A percentile compares a stretch with the other conserved stretches of the same genome.
Conservation (phyloP, 169 alveolate genomes). For the Perkinsus chesapeaki region DNA sequence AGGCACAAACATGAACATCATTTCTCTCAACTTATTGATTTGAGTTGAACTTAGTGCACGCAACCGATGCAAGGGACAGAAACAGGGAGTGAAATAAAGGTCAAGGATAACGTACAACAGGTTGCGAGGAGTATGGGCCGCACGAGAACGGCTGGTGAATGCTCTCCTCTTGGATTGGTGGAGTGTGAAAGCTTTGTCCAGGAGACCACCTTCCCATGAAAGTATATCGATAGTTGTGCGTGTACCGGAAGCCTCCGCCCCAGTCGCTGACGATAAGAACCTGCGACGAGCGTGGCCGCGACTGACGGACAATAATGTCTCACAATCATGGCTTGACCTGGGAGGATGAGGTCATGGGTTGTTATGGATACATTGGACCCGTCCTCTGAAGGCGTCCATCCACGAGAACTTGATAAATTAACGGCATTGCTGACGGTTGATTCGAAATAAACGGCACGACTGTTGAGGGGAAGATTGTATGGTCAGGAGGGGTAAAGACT, state of each 20-base stretch:
- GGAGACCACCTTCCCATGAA: background rate
- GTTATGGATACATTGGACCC: background rate
- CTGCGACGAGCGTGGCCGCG: background rate
- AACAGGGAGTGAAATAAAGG: background rate
- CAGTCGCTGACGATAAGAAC: background rate
- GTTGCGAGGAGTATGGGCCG: background rate
- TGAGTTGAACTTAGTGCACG: background rate
- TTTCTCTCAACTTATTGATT: background rate
- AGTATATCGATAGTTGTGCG: background rate
- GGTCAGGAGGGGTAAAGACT: background rate
- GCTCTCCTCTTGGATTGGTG: background rate
- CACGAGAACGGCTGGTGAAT: background rate
- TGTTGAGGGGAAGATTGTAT: background rate
- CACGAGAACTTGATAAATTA: background rate
- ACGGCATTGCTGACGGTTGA: background rate
- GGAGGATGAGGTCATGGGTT: background rate
- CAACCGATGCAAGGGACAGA: background rate
- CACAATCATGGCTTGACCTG: background rate
- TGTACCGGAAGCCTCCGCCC: background rate
- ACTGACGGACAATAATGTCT: background rate
- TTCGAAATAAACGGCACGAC: background rate
- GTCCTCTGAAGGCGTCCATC: background rate
- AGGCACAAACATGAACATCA: background rate
- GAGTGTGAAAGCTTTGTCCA: background rate
- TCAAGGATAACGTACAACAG: background rate